Evolutionary conservation across 2,329 filamentous ascomycete species (phyloP), one percentile per base, ranked within the genome.

Genomic region (Beauveria brongniartii): DNA sequence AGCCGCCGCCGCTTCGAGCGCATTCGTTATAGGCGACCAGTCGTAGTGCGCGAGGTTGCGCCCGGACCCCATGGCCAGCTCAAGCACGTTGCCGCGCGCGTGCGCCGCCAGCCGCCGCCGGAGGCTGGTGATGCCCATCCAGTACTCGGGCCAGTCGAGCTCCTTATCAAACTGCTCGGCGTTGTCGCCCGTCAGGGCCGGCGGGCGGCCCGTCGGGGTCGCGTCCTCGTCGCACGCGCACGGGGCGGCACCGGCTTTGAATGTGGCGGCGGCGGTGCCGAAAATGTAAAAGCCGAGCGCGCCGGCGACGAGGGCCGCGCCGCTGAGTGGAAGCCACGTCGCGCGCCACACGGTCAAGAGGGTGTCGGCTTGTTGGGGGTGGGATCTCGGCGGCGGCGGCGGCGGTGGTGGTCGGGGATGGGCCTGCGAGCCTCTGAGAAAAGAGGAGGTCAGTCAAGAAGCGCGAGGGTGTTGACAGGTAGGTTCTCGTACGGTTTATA

Each of bases 51-150:
- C 74, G 18, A 87, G 68, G 66, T 87, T 88, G 14, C 85, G 77
- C 3, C 85, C 85, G 3, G 84, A 85, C 20, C 85, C 85, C 61
- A 87, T 78, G 20, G 83, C 84, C 14, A 87, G 76, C 70, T 87
- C 85, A 37, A 87, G 77, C 14, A 87, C 84, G 69, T 85, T 75
- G 2, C 85, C 85, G 0, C 69, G 69, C 6, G 80, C 83, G 37
- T 72, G 69, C 14, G 70, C 67, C 1, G 79, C 80, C 28, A 88
- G 73, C 24, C 73, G 72, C 55, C 74, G 73, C 12, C 85, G 78
- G 56, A 86, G 71, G 20, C 70, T 72, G 6, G 74, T 78, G 65
- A 87, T 78, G 53, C 85, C 83, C 75, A 81, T 81, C 65, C 81
- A 74, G 70, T 74, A 77, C 70, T 88, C 85, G 4, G 80, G 80